phyloP scores from a whole-genome alignment of 1,284 basidiomycete genomes.

The Boletellus deceptivus region DNA sequence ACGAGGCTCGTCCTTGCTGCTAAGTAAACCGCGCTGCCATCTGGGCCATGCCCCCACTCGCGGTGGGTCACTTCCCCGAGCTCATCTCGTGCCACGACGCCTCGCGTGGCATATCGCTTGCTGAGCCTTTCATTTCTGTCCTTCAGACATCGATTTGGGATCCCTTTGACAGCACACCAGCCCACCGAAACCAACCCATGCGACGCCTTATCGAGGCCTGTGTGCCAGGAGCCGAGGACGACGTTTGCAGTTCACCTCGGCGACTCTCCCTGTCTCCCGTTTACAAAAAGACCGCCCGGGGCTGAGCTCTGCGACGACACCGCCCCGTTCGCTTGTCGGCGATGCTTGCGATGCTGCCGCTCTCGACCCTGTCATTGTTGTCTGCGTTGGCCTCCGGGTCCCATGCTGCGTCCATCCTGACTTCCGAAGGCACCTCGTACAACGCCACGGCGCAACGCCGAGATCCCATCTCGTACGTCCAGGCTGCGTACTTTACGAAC shows the following conservation, averaged over 20 bases:
- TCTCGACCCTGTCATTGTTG: constrained; percentile 10
- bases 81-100: constrained; percentile 9
- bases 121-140: constrained; percentile 8
- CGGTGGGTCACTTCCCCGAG: constrained; percentile 8
- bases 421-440: not conserved
- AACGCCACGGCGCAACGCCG: constrained; percentile 40
- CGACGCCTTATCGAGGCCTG: constrained; percentile 18
- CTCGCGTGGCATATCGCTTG: constrained; percentile 10
- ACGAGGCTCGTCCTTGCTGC: not conserved
- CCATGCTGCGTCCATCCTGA: constrained; percentile 10
- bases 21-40: constrained; percentile 19
- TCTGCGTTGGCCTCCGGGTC: constrained; percentile 8
- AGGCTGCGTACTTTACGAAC: constrained; percentile 67
- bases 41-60: not conserved
- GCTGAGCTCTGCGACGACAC: constrained; percentile 1
- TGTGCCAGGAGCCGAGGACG: constrained; percentile 12
- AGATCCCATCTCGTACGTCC: constrained; percentile 49
- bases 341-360: not conserved
- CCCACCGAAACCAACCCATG: constrained; percentile 14
- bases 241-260: constrained; percentile 7
- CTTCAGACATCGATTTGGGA: constrained; percentile 8
- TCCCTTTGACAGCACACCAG: constrained; percentile 4
- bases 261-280: not conserved
- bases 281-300: constrained; percentile 18
- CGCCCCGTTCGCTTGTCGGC: not conserved